Base-by-base conservation (phyloP, 139 green algal genomes). In the Spirogloea muscicola region DNA sequence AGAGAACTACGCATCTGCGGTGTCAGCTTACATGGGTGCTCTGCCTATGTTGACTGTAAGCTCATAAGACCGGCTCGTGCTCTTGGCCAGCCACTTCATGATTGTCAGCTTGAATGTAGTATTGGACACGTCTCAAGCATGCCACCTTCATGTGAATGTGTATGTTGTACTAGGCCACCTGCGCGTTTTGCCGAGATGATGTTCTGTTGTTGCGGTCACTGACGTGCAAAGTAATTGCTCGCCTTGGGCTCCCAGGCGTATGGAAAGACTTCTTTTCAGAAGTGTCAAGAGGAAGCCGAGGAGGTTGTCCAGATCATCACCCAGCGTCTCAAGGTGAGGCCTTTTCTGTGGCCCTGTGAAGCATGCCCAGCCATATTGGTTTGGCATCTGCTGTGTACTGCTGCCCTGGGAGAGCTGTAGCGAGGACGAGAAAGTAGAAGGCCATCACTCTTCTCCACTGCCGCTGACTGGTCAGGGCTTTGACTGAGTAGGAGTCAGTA, bases 231-330 rank as follows among this genome's bases (percentile, higher is more conserved):
- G n/a, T n/a, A n/a, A n/a, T n/a, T n/a, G n/a, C n/a, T n/a, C n/a
- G n/a, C n/a, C n/a, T n/a, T n/a, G n/a, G n/a, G n/a, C 4, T 33
- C 2, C 25, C 68, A 76, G 68, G 49, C 37, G 18, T 80, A 80
- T 52, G 72, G 72, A 18, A 27, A 68, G 18, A 62, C 72, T 0
- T 80, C 72, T 3, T 80, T 80, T 25, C 2, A 51, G 18, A 55
- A 16, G 31, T 78, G 65, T 27, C 76, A 80, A 27, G 42, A 80
- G 36, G 72, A 80, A 63, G 48, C 62, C 5, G 72, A 80, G 46
- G 62, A 76, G 36, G 62, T 80, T 21, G 77, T 80, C 49, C 39
- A 25, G 27, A 43, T n/a, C 10, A 40, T 80, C 33, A 76, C 21
- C 41, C 46, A 46, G 25, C 40, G 49, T 21, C 40, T 80, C 29